A percentile compares a stretch with the other conserved stretches of the same genome.
These are phyloP conservation scores for Lenzites betulinus DNA, from an alignment of 768 basidiomycete genomes.

Conservation along the genomic window DNA sequence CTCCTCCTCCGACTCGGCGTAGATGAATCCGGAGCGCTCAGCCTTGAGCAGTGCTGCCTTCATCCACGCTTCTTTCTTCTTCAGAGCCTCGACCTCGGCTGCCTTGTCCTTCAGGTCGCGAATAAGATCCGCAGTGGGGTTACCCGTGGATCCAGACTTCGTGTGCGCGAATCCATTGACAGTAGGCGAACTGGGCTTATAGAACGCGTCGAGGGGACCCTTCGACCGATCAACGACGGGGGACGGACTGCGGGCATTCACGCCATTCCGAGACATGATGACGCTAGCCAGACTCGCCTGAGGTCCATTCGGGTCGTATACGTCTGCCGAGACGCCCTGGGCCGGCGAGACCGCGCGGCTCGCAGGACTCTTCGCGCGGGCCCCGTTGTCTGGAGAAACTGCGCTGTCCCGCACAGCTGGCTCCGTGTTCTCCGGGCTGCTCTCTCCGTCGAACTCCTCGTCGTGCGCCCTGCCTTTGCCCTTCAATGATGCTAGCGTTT, in stretches of 20 bases:
- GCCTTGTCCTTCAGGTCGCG: constrained; percentile 84
- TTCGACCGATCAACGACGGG: constrained; percentile 55
- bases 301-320: constrained; percentile 31
- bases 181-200: constrained; percentile 46
- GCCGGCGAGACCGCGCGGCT: constrained; percentile 64
- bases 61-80: constrained; percentile 85
- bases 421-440: constrained; percentile 41
- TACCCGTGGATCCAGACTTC: constrained; percentile 59
- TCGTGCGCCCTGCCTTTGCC: constrained; percentile 52
- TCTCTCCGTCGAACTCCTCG: constrained; percentile 52
- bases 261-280: constrained; percentile 53
- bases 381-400: constrained; percentile 55
- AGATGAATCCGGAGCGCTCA: constrained; percentile 74
- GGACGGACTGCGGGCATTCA: constrained; percentile 56
- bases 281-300: constrained; percentile 55
- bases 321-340: constrained; percentile 5
- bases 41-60: constrained; percentile 77
- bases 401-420: constrained; percentile 49
- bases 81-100: constrained; percentile 72
- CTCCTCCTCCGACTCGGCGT: constrained; percentile 51
- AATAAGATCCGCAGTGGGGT: constrained; percentile 72
- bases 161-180: constrained; percentile 51
- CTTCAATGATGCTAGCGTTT: constrained; percentile 39
- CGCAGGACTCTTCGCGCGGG: constrained; percentile 59
- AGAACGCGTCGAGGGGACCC: constrained; percentile 65